Base-by-base conservation (phyloP, 371 early-diverging fungal genomes). In the Gilbertella persicaria region DNA sequence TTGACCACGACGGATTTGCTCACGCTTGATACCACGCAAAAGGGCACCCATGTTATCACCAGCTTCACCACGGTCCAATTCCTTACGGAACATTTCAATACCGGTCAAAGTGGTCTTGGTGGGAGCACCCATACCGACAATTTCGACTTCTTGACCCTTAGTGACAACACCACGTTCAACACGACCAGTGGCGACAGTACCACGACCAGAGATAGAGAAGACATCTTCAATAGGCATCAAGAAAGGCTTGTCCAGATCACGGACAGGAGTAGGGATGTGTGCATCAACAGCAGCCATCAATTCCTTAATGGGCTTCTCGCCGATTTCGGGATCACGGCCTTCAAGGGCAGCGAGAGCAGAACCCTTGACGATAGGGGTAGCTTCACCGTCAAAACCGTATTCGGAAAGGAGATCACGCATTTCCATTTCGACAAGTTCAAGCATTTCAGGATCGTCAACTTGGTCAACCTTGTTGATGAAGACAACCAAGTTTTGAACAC, bases 381-480 rank as follows among this genome's bases (percentile, higher is more conserved):
- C 80, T 49, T 97, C 97, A 67, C 97, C 97, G 61, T 95, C 90
- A 74, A 89, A 97, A 55, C 94, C 96, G 69, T 96, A 96, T 69
- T 92, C 89, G 57, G 73, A 67, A 41, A 98, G 72, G 50, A 99
- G 83, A 71, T 94, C 98, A 64, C 96, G 90, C 95, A 99, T 98
- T 77, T 99, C 99, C 93, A 96, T 95, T 53, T 95, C 95, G 50
- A 99, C 98, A 52, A 99, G 90, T 69, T 99, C 97, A 62, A 97
- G 82, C 94, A 97, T 95, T 71, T 95, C 98, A 40, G 85, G 80
- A 69, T 98, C 97, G 68, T 96, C 96, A 44, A 99, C 84, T 56
- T 91, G 92, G 72, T 99, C 99, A 30, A 96, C 92, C 90, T 99
- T 99, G 92, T 99, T 99, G 73, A 99, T 86, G 67, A 96, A 98